phyloP scores from a whole-genome alignment of 805 yeast species.

The Wickerhamomyces tratensis region DNA sequence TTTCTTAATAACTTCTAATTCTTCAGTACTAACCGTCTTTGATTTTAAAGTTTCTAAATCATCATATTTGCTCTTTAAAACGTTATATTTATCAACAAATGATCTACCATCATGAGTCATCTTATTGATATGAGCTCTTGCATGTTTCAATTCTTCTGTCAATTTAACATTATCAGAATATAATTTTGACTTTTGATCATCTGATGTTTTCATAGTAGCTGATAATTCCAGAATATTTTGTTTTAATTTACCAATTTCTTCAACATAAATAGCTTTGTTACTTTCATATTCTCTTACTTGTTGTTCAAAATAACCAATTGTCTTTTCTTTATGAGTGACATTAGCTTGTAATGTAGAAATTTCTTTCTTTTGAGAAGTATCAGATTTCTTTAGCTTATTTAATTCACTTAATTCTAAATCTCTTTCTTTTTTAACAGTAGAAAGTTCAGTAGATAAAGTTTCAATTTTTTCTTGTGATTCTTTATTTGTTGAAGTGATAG shows the following conservation, averaged over 20 bases:
- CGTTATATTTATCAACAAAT: conserved; percentile 30
- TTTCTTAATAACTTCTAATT: conserved; percentile 41
- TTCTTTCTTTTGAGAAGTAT: conserved; percentile 14
- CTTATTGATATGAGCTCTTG: conserved; percentile 25
- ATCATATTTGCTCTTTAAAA: conserved; percentile 28
- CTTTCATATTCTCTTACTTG: conserved; percentile 28
- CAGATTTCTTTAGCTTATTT: conserved; percentile 11
- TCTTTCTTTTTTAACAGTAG: background rate
- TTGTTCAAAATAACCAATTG: conserved; percentile 27
- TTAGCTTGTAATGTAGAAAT: conserved; percentile 6
- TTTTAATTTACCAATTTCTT: conserved; percentile 14
- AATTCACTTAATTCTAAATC: conserved; percentile 6
- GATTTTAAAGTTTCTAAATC: conserved; percentile 25
- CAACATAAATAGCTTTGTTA: conserved; percentile 14
- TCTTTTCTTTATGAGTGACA: conserved; percentile 25
- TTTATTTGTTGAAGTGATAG: conserved; percentile 1
- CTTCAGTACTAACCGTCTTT: conserved; percentile 26
- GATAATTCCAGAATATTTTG: conserved; percentile 18
- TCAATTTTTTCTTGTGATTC: conserved; percentile 4
- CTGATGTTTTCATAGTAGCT: conserved; percentile 21
- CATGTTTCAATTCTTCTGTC: conserved; percentile 28
- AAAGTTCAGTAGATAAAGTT: conserved; percentile 1
- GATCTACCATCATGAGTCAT: conserved; percentile 29
- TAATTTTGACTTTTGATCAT: conserved; percentile 19
- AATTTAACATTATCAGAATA: conserved; percentile 26